Evolutionary conservation across 768 basidiomycete species (phyloP), one percentile per base, ranked within the genome.

Genomic region (Gautieria morchelliformis): DNA sequence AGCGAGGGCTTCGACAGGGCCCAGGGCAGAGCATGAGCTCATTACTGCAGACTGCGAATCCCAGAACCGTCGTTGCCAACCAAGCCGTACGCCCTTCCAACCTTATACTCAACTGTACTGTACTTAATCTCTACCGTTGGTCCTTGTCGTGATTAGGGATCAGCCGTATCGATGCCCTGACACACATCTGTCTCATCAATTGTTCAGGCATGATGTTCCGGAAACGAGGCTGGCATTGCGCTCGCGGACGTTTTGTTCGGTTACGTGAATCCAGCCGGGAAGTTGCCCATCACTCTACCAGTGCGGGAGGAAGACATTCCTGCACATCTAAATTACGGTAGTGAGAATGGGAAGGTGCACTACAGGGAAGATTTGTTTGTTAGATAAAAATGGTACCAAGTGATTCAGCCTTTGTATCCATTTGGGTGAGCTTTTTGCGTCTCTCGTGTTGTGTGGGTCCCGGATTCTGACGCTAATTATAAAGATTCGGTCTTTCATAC

Each of bases 141-240:
- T 27, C 27, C 27, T 27, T 27, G 27, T 27, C 27, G 27, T 27
- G 27, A 27, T 27, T 49, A 84, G 82, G 83, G 84, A 3, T 84
- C 84, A 20, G 80, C 87, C 1, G 78, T 86, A 2, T 73, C 81
- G 2, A 87, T 89, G 85, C 87, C 87, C 4, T n/a, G n/a, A n/a
- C n/a, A n/a, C n/a, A n/a, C n/a, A n/a, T n/a, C n/a, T n/a, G n/a
- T n/a, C n/a, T n/a, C n/a, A n/a, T n/a, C n/a, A n/a, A n/a, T 89
- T 20, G 60, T 87, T 1, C 83, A 87, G 56, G 72, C 82, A 5
- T 85, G 81, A 81, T 84, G 82, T 63, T 75, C 74, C 3, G 84
- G 84, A 0, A 86, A 86, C 61, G 83, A 83, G 66, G 71, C 72
- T 40, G 83, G 84, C 19, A 82, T 82, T 64, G 80, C 81, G 0